Base-by-base conservation (phyloP, 2,329 filamentous ascomycete species). In the Aaosphaeria arxii region DNA sequence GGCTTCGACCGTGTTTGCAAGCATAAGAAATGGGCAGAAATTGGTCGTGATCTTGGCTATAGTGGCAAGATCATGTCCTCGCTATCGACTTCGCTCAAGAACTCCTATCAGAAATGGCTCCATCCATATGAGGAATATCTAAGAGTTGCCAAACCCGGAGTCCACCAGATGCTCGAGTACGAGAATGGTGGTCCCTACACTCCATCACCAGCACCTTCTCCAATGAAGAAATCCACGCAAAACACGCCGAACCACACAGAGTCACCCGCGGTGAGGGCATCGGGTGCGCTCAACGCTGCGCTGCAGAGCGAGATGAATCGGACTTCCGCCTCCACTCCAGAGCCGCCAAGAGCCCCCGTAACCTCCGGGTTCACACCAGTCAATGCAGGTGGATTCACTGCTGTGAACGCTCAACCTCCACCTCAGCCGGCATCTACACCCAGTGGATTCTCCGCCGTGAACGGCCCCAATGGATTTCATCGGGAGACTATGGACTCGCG, bases 51-150 rank as follows among this genome's bases (percentile, higher is more conserved):
- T 67, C 76, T 99, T 42, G 94, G 94, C 46, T 99, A 99, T 72
- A 97, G 92, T 66, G 94, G 94, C 66, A 99, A 99, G 76, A 99
- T 99, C 54, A 99, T 99, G 94, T 97, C 92, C 2, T 97, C 94
- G 6, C 76, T 99, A 42, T 99, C 94, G 5, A 99, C 94, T 0
- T 97, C 94, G 5, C 80, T 99, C 39, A 99, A 97, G 70, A 99
- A 99, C 70, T 97, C 94, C 0, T 99, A 95, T 62, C 91, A 96
- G 69, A 86, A 92, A 72, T 99, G 94, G 89, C 84, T 99, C 4
- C 89, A 91, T 64, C 94, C 94, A 0, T 99, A 97, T 61, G 94
- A 99, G 71, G 91, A 97, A 54, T 99, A 96, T 66, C 76, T 99
- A 40, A 83, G 88, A 45, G 77, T 92, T 11, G 92, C 90, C 45